phyloP scores from a whole-genome alignment of 140 eudicot genomes.

The Oenanthe javanica region DNA sequence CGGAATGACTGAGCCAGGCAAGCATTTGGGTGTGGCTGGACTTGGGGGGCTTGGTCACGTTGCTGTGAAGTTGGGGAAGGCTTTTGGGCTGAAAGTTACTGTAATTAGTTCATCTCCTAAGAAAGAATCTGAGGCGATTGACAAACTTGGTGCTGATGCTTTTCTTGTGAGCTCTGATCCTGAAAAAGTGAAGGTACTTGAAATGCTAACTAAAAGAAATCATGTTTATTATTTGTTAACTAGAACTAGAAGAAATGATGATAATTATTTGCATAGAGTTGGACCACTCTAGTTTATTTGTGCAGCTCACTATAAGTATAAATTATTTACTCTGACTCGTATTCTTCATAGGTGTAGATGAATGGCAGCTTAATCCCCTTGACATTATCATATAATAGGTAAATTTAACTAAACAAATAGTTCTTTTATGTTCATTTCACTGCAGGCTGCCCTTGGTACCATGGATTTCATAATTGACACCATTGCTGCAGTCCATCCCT shows the following conservation, averaged over 20 bases:
- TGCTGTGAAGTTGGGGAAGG: slow-evolving; percentile 41
- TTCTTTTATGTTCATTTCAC: neutral
- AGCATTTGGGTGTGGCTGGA: slow-evolving; percentile 32
- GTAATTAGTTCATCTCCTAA: slow-evolving; percentile 35
- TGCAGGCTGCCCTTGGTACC: slow-evolving; percentile 27
- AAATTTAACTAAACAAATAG: neutral
- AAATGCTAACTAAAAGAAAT: neutral
- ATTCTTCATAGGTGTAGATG: neutral
- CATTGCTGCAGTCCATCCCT: slow-evolving; percentile 28
- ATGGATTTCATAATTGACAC: slow-evolving; percentile 43
- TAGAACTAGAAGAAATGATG: neutral
- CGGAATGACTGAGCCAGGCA: slow-evolving; percentile 27
- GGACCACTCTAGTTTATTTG: neutral
- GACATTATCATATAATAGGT: neutral
- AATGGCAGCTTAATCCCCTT: neutral
- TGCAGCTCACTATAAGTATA: neutral
- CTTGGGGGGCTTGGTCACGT: slow-evolving; percentile 44
- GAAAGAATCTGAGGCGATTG: slow-evolving; percentile 27
- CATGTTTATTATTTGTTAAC: neutral
- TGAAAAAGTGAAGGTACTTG: slow-evolving; percentile 23
- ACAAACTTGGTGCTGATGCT: slow-evolving; percentile 33
- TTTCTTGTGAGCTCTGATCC: slow-evolving; percentile 33
- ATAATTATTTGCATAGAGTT: neutral
- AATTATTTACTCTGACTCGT: too few species aligned
- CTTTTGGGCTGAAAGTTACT: slow-evolving; percentile 38